Evolutionary conservation across 257 asterid genomes (phyloP), one percentile per base, ranked within the genome.

Genomic region (Ophiorrhiza pumila): DNA sequence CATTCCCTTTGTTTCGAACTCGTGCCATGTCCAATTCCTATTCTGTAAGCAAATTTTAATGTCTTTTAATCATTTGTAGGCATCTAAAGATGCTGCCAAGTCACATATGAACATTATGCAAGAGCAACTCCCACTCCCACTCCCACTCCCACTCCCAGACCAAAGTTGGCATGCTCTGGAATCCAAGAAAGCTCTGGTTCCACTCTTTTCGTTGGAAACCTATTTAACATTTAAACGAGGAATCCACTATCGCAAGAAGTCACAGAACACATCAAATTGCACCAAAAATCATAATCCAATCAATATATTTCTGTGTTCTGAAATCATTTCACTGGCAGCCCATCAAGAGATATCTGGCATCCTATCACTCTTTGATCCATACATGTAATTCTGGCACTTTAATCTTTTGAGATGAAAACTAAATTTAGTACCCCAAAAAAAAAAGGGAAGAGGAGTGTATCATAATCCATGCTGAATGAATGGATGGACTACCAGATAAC

Each of bases 41-140:
- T 22, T 53, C 31, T n/a, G 4, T 64, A n/a, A 64, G 39, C 69
- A 64, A 64, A 64, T 64, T 53, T 42, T 39, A 64, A 41, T 64
- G 69, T 64, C 69, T 64, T 41, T 22, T 64, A 39, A 64, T 39
- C 69, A 64, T 39, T 64, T 45, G 69, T 39, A 39, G 69, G 52
- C 52, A 64, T 64, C 69, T 64, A n/a, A 41, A n/a, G 22, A 50
- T n/a, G 9, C 49, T 6, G 15, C 37, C 47, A 22, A 35, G 22
- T 63, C 65, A 58, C 1, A 1, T 49, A 13, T n/a, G 20, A 50
- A 2, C 52, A 49, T 6, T 25, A 50, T 50, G 25, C 17, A 37
- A 37, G 42, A 37, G 42, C 42, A 46, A 15, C 52, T 46, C 52
- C 52, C 52, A 46, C 9, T n/a, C n/a, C n/a, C n/a, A n/a, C n/a